Evolutionary conservation across 306 rosid species (phyloP).

Genomic region (Cicer yamashitae): DNA sequence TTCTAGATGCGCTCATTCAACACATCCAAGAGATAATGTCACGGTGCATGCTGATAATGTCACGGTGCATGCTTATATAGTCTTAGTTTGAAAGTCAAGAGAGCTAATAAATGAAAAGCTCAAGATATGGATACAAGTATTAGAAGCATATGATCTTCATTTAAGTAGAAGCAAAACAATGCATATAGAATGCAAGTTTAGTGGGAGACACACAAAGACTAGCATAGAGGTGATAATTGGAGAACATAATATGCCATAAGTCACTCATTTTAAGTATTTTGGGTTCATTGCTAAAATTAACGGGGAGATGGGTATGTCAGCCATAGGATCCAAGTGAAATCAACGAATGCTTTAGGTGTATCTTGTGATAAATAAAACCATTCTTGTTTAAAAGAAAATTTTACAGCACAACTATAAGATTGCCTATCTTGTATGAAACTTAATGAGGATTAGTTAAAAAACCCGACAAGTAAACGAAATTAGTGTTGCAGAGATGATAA

Average conservation of each 20-base stretch:
- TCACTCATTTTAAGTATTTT: not conserved
- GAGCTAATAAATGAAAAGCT: not conserved
- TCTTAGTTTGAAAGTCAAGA: not conserved
- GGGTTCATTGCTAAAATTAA: not conserved
- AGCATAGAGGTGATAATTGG: not conserved
- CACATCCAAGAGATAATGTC: not conserved
- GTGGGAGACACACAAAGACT: not conserved
- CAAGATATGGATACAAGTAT: not conserved
- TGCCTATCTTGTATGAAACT: not conserved
- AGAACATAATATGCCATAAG: not conserved
- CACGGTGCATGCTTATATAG: not conserved
- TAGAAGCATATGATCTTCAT: not conserved
- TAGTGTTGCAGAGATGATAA: not conserved
- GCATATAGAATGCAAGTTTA: not conserved
- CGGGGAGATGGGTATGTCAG: not conserved
- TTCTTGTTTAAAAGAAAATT: too few relatives aligned
- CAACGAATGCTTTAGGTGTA: not conserved
- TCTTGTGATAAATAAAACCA: not conserved
- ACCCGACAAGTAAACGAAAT: not conserved
- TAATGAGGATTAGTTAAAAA: not conserved
- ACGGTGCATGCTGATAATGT: not conserved
- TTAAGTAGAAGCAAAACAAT: not conserved
- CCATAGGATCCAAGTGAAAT: slow-evolving; percentile 1
- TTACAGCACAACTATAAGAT: too few relatives aligned
- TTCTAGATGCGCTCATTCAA: not conserved